Conservation (phyloP, 1,284 basidiomycete genomes). For the Papiliotrema fonsecae region DNA sequence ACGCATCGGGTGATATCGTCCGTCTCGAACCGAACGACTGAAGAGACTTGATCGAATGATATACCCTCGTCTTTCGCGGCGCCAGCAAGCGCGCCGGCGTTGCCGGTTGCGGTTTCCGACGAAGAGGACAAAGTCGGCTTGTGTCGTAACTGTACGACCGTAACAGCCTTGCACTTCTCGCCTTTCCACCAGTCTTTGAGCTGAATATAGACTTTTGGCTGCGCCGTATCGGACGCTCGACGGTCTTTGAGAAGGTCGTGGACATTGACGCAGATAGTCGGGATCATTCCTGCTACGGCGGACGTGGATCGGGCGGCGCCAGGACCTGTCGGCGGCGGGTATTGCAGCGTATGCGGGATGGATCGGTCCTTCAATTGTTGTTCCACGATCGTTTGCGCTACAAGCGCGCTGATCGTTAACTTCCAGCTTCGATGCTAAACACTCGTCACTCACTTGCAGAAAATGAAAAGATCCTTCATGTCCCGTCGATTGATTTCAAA, state of each 20-base stretch:
- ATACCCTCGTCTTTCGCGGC: constrained; percentile 50
- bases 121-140: constrained; percentile 56
- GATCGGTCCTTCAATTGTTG: constrained; percentile 74
- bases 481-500: constrained; percentile 37
- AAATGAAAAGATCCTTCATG: constrained; percentile 36
- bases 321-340: constrained; percentile 49
- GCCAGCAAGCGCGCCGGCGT: not conserved
- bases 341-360: constrained; percentile 72
- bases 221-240: constrained; percentile 77
- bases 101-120: constrained; percentile 25
- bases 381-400: constrained; percentile 84
- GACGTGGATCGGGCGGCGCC: constrained; percentile 26
- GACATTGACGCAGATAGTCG: constrained; percentile 75
- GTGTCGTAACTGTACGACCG: constrained; percentile 79
- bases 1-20: constrained; percentile 81
- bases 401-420: constrained; percentile 62
- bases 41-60: constrained; percentile 77
- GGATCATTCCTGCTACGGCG: constrained; percentile 56
- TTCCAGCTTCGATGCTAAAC: not conserved
- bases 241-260: constrained; percentile 72
- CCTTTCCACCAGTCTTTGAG: constrained; percentile 87
- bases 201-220: constrained; percentile 82
- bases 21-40: constrained; percentile 78
- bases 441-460: constrained; percentile 30
- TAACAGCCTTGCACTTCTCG: constrained; percentile 66